Evolutionary conservation across 2,329 filamentous ascomycete genomes (phyloP).

Genomic region (Diaporthe humulicola): DNA sequence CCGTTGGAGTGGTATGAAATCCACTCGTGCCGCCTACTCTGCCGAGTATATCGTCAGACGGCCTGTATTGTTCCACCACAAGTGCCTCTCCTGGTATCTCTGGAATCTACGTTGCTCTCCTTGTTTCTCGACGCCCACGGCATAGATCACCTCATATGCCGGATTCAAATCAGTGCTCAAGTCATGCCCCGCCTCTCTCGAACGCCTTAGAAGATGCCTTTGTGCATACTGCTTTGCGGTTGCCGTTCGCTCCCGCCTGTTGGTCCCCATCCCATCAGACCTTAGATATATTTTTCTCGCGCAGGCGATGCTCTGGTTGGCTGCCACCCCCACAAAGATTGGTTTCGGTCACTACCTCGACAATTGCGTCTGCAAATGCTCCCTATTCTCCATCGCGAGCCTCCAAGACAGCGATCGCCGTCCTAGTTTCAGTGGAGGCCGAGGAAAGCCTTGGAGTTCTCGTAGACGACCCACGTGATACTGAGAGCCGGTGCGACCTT

Average conservation of each 20-base stretch:
- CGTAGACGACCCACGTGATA: slow-evolving; percentile 94
- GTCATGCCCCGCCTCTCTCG: slow-evolving; percentile 22
- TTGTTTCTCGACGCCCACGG: slow-evolving; percentile 35
- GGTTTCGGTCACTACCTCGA: neutral
- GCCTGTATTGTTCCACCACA: neutral
- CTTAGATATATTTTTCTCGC: neutral
- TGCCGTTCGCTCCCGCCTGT: neutral
- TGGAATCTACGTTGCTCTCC: slow-evolving; percentile 19
- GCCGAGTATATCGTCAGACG: slow-evolving; percentile 21
- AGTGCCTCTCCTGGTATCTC: slow-evolving; percentile 38
- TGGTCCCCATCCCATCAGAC: neutral
- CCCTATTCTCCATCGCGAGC: neutral
- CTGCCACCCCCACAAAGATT: neutral
- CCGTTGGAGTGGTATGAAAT: neutral
- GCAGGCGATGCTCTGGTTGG: too few species aligned
- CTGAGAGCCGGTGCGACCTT: slow-evolving; percentile 97
- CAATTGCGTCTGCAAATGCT: neutral
- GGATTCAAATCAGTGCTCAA: slow-evolving; percentile 34
- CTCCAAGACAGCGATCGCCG: neutral
- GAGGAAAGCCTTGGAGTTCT: slow-evolving; percentile 85
- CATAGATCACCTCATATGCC: slow-evolving; percentile 30
- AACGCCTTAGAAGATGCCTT: slow-evolving; percentile 36
- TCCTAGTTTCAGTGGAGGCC: slow-evolving; percentile 57
- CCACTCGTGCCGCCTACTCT: slow-evolving; percentile 2
- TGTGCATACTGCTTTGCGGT: slow-evolving; percentile 18